phyloP scores from a whole-genome alignment of 495 filamentous ascomycete genomes.

The Sordaria brevicollis region DNA sequence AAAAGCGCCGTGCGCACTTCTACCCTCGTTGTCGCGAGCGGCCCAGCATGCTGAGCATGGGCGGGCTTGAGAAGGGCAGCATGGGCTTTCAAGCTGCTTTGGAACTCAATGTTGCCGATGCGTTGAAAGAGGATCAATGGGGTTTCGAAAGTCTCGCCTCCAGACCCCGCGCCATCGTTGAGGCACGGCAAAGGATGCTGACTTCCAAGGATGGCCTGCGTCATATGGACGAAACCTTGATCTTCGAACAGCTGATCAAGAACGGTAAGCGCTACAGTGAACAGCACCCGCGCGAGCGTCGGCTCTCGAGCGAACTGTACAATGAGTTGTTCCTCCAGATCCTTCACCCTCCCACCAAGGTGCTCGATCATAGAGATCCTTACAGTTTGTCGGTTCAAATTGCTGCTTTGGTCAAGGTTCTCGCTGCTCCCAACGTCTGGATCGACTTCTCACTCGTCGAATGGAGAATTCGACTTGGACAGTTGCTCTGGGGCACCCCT shows the following conservation, averaged over 20 bases:
- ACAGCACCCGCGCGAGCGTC: constrained; percentile 25
- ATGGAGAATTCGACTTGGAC: constrained; percentile 71
- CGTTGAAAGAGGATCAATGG: constrained; percentile 41
- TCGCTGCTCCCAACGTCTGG: constrained; percentile 53
- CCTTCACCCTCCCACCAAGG: constrained; percentile 46
- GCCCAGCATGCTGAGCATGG: constrained; percentile 68
- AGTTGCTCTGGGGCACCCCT: constrained; percentile 65
- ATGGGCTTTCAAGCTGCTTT: constrained; percentile 66
- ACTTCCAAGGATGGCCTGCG: constrained; percentile 38
- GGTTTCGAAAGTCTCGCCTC: constrained; percentile 36
- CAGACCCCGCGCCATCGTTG: constrained; percentile 29
- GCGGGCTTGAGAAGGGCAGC: constrained; percentile 62
- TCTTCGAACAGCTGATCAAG: constrained; percentile 42
- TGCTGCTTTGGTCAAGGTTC: constrained; percentile 42
- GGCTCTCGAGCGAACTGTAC: constrained; percentile 41
- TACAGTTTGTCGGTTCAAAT: constrained; percentile 52
- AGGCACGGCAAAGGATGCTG: constrained; percentile 40
- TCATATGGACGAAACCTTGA: constrained; percentile 38
- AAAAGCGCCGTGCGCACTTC: constrained; percentile 43
- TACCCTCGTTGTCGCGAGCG: constrained; percentile 47
- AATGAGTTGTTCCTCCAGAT: constrained; percentile 50
- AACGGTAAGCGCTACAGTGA: constrained; percentile 36
- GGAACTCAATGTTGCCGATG: constrained; percentile 56
- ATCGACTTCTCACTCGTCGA: constrained; percentile 69
- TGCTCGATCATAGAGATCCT: constrained; percentile 46